Evolutionary conservation across 2,329 filamentous ascomycete species (phyloP).

Genomic region (Fusarium anguioides): DNA sequence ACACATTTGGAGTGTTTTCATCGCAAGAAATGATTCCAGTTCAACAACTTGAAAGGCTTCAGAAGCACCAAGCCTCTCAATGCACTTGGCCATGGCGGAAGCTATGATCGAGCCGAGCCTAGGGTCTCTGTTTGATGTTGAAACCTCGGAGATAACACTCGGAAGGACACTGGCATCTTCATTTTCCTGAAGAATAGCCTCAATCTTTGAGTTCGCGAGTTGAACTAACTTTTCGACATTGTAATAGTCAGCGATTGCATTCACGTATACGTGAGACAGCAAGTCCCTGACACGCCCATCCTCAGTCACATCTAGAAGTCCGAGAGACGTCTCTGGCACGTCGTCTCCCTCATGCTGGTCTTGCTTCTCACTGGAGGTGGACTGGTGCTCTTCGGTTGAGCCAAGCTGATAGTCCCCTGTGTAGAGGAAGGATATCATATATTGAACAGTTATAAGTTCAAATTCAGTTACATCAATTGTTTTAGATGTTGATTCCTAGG

Average conservation of each 20-base stretch:
- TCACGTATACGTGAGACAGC: background rate
- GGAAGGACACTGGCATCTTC: background rate
- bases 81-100: fast-evolving
- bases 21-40: background rate
- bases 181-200: background rate
- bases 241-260: background rate
- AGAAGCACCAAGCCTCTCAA: fast-evolving
- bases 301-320: too few relatives aligned
- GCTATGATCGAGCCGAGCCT: background rate
- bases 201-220: background rate
- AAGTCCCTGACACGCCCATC: background rate
- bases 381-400: fast-evolving
- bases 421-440: constrained; percentile 5
- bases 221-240: background rate
- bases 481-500: background rate
- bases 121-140: background rate
- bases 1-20: background rate
- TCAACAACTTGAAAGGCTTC: background rate
- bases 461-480: background rate
- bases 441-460: background rate
- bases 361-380: fast-evolving
- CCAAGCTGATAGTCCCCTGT: background rate
- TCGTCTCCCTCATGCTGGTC: fast-evolving
- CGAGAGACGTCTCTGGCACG: fast-evolving
- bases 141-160: background rate